Evolutionary conservation across 257 asterid genomes (phyloP).

Genomic region (Gentiana macrophylla): DNA sequence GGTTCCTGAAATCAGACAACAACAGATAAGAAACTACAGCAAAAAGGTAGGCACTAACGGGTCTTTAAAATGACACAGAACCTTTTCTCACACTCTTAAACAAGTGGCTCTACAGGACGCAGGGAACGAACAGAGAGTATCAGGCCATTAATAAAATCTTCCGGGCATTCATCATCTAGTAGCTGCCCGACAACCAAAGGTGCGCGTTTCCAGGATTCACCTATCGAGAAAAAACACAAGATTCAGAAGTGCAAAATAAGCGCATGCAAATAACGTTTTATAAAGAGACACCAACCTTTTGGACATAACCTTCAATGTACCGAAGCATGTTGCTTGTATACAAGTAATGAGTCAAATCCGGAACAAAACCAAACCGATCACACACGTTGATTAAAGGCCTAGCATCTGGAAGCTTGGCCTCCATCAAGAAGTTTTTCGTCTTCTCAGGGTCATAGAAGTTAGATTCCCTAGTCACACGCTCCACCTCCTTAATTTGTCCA

Average conservation of each 20-base stretch:
- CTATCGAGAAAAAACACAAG: conserved; percentile 32
- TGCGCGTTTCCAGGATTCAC: conserved; percentile 99
- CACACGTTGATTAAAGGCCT: conserved; percentile 95
- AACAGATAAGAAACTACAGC: conserved; percentile 10
- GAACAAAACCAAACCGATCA: conserved; percentile 98
- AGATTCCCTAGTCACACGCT: conserved; percentile 98
- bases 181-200: conserved; percentile 99
- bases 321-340: conserved; percentile 94
- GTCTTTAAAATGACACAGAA: conserved; percentile 19
- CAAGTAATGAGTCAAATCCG: conserved; percentile 94
- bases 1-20: conserved; percentile 56
- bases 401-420: conserved; percentile 98
- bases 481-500: conserved; percentile 98
- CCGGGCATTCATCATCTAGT: conserved; percentile 96
- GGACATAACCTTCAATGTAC: conserved; percentile 98
- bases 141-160: conserved; percentile 94
- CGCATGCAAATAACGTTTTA: not conserved
- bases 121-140: conserved; percentile 95
- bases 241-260: conserved; percentile 4
- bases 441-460: conserved; percentile 92
- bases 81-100: conserved; percentile 99
- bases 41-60: not conserved
- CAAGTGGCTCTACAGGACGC: conserved; percentile 97
- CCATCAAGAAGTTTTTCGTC: conserved; percentile 96
- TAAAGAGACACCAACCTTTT: conserved; percentile 47